phyloP scores from a whole-genome alignment of 2,329 filamentous ascomycete species.

The Sarocladiaceae sp. region DNA sequence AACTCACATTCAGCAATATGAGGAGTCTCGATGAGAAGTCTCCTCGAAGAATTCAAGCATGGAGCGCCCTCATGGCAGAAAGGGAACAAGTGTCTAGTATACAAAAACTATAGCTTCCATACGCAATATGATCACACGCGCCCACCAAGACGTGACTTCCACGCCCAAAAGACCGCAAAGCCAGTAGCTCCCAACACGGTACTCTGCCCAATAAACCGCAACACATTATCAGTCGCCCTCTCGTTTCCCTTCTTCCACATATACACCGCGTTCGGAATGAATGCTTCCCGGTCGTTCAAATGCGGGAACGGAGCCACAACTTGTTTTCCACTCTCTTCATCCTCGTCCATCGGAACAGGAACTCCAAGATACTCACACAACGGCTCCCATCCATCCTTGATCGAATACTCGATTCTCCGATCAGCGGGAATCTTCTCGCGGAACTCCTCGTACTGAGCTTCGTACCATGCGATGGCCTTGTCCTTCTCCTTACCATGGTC shows the following conservation, averaged over 20 bases:
- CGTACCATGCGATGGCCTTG: conserved; percentile 32
- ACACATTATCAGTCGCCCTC: conserved; percentile 22
- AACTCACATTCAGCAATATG: too few relatives aligned
- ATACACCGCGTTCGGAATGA: conserved; percentile 14
- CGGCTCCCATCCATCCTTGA: conserved; percentile 36
- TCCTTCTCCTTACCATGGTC: conserved; percentile 29
- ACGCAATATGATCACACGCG: conserved; percentile 5
- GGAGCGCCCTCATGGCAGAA: too few relatives aligned
- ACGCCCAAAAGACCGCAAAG: conserved; percentile 24
- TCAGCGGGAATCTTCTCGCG: conserved; percentile 27
- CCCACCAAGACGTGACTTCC: conserved; percentile 23
- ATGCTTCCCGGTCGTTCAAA: conserved; percentile 25
- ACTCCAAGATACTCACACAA: conserved; percentile 35
- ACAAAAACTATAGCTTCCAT: too few relatives aligned
- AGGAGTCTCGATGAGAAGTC: too few relatives aligned
- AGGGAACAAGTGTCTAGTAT: background rate
- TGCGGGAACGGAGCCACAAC: conserved; percentile 28
- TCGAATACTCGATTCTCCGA: conserved; percentile 32
- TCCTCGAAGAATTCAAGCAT: too few relatives aligned
- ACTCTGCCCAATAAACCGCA: conserved; percentile 19
- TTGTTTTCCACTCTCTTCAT: conserved; percentile 24
- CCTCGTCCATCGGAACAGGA: conserved; percentile 27
- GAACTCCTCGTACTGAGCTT: conserved; percentile 31
- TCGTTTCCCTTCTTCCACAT: conserved; percentile 12
- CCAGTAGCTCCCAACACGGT: conserved; percentile 20